Base-by-base conservation (phyloP, 2,329 filamentous ascomycete genomes). In the Trichophyton equinum region DNA sequence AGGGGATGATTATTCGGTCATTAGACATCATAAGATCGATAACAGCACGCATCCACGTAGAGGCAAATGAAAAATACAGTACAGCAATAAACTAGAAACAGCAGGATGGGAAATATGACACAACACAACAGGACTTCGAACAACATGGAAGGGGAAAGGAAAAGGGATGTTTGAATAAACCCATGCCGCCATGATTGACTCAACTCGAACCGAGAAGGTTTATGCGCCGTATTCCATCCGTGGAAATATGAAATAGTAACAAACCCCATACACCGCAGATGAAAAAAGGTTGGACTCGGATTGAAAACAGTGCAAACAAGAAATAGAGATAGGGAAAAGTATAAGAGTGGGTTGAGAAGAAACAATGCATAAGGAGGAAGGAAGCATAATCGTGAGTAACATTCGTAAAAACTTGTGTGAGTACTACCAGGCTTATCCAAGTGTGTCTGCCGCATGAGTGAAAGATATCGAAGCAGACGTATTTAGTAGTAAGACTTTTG, bases 401-500 rank as follows among this genome's bases (percentile, higher is more conserved):
- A 30, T 30, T 6, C 27, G 13, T 22, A 11, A 53, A 11, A 30
- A 15, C 9, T 25, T n/a, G 22, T 3, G 11, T 22, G 3, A 22
- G 22, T 53, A 15, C 6, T 33, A 15, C 5, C 22, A 1, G 13
- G 25, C 22, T n/a, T 53, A 53, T 53, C 49, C 49, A 53, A 53
- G 49, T 33, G 15, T 53, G 9, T 15, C 4, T 30, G 25, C 25
- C 22, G 27, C 18, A 13, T 30, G 8, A n/a, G 22, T 9, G 4
- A 40, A 42, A 6, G 9, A n/a, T 25, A 57, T 33, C 5, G 30
- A 22, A 15, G 1, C 18, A 42, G 33, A n/a, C 4, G 2, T 33
- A 57, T 57, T 60, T 66, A 69, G 55, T 66, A 66, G 20, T 69
- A 65, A 60, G 64, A 71, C 36, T 74, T 70, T 66, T 77, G 75